Base-by-base conservation (phyloP, 805 yeast genomes). In the Soucietia sequanensis region DNA sequence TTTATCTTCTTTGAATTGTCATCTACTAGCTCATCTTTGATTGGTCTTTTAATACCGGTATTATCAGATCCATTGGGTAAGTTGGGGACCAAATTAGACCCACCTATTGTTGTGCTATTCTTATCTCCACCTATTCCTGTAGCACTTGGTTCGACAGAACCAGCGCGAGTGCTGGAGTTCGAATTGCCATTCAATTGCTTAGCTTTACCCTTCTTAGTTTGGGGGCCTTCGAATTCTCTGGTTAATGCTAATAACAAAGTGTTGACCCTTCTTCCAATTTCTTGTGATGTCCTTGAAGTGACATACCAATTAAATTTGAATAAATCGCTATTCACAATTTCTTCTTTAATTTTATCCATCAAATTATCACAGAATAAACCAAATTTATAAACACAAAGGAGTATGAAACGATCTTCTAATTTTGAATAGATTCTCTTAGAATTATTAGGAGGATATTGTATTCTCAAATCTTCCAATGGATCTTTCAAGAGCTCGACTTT, bases 361-460 rank as follows among this genome's bases (percentile, higher is more conserved):
- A 84, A 61, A 34, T 75, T 70, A 16, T 78, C 81, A 30, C 76
- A 64, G 48, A 75, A 66, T 17, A 84, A 55, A 0, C 95, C 95
- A 44, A 75, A 70, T 46, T 80, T 80, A 54, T 81, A 70, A 1
- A 81, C 82, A 35, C 77, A 73, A 19, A 72, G 47, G 32, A 85
- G 52, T 17, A 85, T 62, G 46, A 80, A 85, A 34, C 86, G 68
- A 51, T 85, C 95, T 51, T 85, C 95, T 0, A 72, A 56, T 21
- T 76, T 75, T 6, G 85, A 78, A 48, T 82, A 85, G 6, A 83
- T 71, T 46, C 89, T 64, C 50, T 84, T 83, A 9, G 93, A 83
- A 53, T 83, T 84, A 52, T 84, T 84, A n/a, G 90, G 90, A 0
- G 93, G 91, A 41, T 83, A 85, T 35, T 76, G 83, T 16, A 85